Percentiles rank a stretch among this genome's conserved stretches.
Conservation (phyloP, 2,329 filamentous ascomycete genomes). For the Alternaria incomplexa region DNA sequence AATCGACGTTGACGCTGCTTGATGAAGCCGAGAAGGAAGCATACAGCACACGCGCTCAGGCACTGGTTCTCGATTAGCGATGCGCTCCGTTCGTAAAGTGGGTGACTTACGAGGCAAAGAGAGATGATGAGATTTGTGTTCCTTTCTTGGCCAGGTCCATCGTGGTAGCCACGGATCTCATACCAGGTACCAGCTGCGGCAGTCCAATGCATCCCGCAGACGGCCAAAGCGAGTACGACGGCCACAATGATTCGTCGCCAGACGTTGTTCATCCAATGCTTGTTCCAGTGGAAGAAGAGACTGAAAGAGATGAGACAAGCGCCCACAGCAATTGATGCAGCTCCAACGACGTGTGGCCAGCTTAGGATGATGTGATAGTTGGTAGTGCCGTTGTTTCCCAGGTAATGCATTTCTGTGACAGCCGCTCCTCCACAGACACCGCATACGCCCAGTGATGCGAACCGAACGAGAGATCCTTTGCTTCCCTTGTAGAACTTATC, state of each 20-base stretch:
- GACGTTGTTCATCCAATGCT: constrained; percentile 78
- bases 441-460: constrained; percentile 56
- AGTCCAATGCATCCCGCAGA: constrained; percentile 89
- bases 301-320: constrained; percentile 73
- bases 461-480: constrained; percentile 33
- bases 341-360: constrained; percentile 66
- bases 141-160: constrained; percentile 50
- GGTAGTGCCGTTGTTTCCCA: constrained; percentile 81
- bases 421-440: constrained; percentile 75
- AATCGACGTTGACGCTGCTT: constrained; percentile 47
- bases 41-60: constrained; percentile 47
- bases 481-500: constrained; percentile 51
- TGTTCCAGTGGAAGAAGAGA: constrained; percentile 78
- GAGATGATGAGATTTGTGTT: constrained; percentile 76
- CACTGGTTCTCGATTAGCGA: constrained; percentile 60
- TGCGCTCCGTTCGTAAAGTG: constrained; percentile 64
- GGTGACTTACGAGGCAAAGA: constrained; percentile 66
- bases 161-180: constrained; percentile 58
- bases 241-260: constrained; percentile 75
- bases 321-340: constrained; percentile 73
- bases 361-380: constrained; percentile 75
- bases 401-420: constrained; percentile 85
- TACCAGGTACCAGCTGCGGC: constrained; percentile 75
- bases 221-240: constrained; percentile 71
- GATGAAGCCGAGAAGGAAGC: constrained; percentile 46